These are phyloP conservation scores for Scheffersomyces lignosus DNA, from an alignment of 805 yeast genomes.

Conservation along the genomic window DNA sequence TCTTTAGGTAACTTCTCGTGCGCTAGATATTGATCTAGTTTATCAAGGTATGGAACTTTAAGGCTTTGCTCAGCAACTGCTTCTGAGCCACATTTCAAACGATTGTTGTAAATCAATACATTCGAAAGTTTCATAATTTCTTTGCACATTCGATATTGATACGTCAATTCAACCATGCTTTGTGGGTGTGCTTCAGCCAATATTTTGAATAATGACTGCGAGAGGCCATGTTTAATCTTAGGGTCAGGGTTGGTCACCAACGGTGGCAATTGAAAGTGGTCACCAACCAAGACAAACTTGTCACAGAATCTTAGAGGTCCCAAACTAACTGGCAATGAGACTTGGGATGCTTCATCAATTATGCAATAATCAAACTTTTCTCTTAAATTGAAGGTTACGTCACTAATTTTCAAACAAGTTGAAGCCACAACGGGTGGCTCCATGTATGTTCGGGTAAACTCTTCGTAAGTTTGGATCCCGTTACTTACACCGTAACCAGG, in stretches of 20 bases:
- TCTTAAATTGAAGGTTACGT: slow-evolving; percentile 54
- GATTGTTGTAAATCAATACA: slow-evolving; percentile 70
- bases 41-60: slow-evolving; percentile 43
- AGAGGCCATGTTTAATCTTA: slow-evolving; percentile 66
- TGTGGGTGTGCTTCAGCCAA: slow-evolving; percentile 73
- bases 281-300: slow-evolving; percentile 91
- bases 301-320: slow-evolving; percentile 83
- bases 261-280: slow-evolving; percentile 92
- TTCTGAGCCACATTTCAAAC: slow-evolving; percentile 72
- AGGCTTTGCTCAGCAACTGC: slow-evolving; percentile 61
- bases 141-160: slow-evolving; percentile 89
- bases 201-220: slow-evolving; percentile 71
- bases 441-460: slow-evolving; percentile 48
- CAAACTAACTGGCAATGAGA: slow-evolving; percentile 84
- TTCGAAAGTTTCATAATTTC: slow-evolving; percentile 87
- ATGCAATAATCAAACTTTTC: slow-evolving; percentile 85
- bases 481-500: slow-evolving; percentile 39
- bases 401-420: slow-evolving; percentile 78
- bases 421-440: slow-evolving; percentile 78
- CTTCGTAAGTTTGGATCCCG: slow-evolving; percentile 39
- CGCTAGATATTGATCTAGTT: slow-evolving; percentile 17
- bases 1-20: neutral
- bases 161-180: slow-evolving; percentile 71
- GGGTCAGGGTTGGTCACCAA: slow-evolving; percentile 61
- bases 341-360: slow-evolving; percentile 95